A percentile compares a stretch with the other conserved stretches of the same genome.
Evolutionary conservation across 2,329 filamentous ascomycete genomes (phyloP).

Genomic region (Fulvia fulva): DNA sequence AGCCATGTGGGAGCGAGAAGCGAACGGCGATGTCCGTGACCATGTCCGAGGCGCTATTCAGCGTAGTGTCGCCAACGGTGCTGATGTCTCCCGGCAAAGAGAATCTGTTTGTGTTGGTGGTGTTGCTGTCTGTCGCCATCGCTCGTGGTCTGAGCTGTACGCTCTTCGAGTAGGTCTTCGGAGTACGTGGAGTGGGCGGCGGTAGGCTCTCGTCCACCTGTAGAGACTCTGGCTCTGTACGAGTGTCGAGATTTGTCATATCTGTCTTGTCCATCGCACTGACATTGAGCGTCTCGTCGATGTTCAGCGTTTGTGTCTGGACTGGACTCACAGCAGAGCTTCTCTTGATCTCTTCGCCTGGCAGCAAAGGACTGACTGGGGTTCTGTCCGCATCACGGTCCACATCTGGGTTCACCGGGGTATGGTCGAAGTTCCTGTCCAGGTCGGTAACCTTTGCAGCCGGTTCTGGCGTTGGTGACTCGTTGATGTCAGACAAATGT

Average conservation of each 20-base stretch:
- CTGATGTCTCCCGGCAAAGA: constrained; percentile 33
- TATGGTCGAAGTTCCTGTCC: constrained; percentile 7
- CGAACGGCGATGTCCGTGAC: constrained; percentile 37
- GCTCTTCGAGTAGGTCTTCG: constrained; percentile 33
- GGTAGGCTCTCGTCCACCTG: constrained; percentile 21
- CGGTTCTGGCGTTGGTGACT: constrained; percentile 6
- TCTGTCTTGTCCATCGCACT: constrained; percentile 11
- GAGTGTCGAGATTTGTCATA: constrained; percentile 3
- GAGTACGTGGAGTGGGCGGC: constrained; percentile 29
- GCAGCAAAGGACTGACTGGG: constrained; percentile 31
- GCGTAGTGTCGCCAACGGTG: constrained; percentile 29
- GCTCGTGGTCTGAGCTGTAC: constrained; percentile 28
- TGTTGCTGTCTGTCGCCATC: constrained; percentile 22
- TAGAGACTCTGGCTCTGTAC: constrained; percentile 1
- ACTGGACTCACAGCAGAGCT: constrained; percentile 35
- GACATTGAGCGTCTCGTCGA: constrained; percentile 28
- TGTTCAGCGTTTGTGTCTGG: constrained; percentile 28
- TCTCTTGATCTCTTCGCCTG: constrained; percentile 29
- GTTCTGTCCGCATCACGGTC: constrained; percentile 12
- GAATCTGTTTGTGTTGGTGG: constrained; percentile 26
- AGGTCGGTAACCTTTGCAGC: not conserved
- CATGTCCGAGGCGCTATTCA: constrained; percentile 31
- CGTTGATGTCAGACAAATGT: constrained; percentile 1
- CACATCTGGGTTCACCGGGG: constrained; percentile 7
- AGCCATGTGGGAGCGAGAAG: constrained; percentile 35